Evolutionary conservation across 1,139 yeast genomes (phyloP).

Genomic region (Ogataea hybrid): DNA sequence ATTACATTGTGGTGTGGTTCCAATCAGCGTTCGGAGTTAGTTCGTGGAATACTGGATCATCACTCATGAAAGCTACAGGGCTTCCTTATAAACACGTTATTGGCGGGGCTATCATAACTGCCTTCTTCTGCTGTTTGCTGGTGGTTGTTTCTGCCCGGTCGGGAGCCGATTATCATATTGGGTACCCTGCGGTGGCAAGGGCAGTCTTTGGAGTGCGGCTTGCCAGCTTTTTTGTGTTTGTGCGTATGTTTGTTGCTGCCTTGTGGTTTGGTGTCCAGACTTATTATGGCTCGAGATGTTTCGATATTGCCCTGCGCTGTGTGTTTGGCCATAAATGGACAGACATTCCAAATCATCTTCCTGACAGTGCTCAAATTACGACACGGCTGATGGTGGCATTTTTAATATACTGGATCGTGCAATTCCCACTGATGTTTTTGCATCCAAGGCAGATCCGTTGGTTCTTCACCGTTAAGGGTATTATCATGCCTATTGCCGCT

Average conservation of each 20-base stretch:
- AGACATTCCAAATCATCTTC: too few species aligned
- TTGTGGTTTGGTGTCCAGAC: slow-evolving; percentile 38
- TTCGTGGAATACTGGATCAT: slow-evolving; percentile 35
- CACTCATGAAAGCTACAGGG: slow-evolving; percentile 21
- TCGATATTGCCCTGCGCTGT: too few species aligned
- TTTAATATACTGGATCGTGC: too few species aligned
- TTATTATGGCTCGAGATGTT: slow-evolving; percentile 19
- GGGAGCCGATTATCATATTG: slow-evolving; percentile 26
- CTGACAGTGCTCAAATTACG: too few species aligned
- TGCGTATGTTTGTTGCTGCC: slow-evolving; percentile 40
- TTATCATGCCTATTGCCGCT: too few species aligned
- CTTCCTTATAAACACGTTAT: slow-evolving; percentile 23
- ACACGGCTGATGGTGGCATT: too few species aligned
- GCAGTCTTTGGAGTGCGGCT: slow-evolving; percentile 21
- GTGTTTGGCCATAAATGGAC: too few species aligned
- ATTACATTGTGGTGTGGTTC: slow-evolving; percentile 28
- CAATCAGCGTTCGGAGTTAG: slow-evolving; percentile 27
- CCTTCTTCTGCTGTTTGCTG: slow-evolving; percentile 19
- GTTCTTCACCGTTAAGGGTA: too few species aligned
- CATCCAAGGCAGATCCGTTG: too few species aligned
- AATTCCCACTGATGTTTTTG: too few species aligned
- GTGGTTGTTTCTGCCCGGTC: slow-evolving; percentile 22
- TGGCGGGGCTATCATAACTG: slow-evolving; percentile 21
- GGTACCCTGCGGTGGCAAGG: slow-evolving; percentile 25
- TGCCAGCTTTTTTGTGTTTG: slow-evolving; percentile 42